phyloP scores from a whole-genome alignment of 2,329 filamentous ascomycete genomes.

The Curvularia spicifera region DNA sequence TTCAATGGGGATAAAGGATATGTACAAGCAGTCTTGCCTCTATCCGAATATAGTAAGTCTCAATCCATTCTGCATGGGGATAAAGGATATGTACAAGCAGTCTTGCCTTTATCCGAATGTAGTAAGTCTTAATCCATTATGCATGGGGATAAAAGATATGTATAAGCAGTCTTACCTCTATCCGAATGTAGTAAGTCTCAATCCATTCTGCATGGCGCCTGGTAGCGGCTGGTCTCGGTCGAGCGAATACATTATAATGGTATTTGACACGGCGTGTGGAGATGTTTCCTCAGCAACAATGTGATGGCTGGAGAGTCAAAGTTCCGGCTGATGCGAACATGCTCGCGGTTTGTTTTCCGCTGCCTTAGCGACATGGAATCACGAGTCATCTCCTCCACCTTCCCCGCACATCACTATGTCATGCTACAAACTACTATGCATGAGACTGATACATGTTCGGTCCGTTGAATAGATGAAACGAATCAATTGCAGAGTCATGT shows the following conservation, averaged over 20 bases:
- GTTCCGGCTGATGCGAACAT: slow-evolving; percentile 18
- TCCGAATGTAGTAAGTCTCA: slow-evolving; percentile 14
- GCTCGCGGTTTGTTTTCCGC: slow-evolving; percentile 41
- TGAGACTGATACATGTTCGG: not conserved
- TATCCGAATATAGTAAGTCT: too few species aligned
- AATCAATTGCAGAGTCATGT: not conserved
- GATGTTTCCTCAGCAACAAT: not conserved
- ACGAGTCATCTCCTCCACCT: slow-evolving; percentile 11
- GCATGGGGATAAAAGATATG: not conserved
- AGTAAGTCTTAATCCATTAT: too few species aligned
- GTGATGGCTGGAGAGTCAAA: slow-evolving; percentile 5
- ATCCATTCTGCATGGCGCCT: slow-evolving; percentile 10
- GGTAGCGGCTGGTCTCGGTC: slow-evolving; percentile 7
- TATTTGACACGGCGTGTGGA: slow-evolving; percentile 2
- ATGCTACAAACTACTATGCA: not conserved
- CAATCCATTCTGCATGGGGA: too few species aligned
- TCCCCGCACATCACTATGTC: slow-evolving; percentile 11
- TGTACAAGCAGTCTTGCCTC: not conserved
- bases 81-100: not conserved
- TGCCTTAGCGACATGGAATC: not conserved
- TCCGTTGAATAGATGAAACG: not conserved
- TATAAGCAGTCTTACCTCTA: slow-evolving; percentile 4
- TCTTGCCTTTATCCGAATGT: too few species aligned
- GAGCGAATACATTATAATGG: not conserved
- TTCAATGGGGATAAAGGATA: not conserved